Conservation (phyloP, 2,329 filamentous ascomycete genomes). For the Sphaceloma murrayae region DNA sequence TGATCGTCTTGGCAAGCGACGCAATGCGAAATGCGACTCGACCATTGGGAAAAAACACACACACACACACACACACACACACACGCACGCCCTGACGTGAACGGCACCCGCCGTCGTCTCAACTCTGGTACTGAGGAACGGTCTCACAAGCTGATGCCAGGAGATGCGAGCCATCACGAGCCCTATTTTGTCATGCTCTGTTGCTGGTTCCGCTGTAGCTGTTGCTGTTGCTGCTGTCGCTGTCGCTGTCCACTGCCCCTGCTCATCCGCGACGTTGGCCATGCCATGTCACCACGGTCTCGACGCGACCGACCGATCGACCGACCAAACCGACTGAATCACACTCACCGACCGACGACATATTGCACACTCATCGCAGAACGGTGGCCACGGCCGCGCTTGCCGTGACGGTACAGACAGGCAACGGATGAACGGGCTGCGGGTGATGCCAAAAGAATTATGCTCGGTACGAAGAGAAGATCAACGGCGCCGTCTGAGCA, state of each 20-base stretch:
- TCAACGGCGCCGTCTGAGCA: constrained; percentile 4
- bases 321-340: not conserved
- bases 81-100: too few species aligned
- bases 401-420: constrained; percentile 10
- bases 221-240: too few species aligned
- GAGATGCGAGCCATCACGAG: constrained; percentile 6
- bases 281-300: too few species aligned
- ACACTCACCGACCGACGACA: constrained; percentile 8
- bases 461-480: constrained; percentile 4
- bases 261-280: too few species aligned
- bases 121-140: constrained; percentile 10
- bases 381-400: constrained; percentile 8
- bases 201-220: too few species aligned
- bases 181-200: constrained; percentile 10
- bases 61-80: not conserved
- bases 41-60: not conserved
- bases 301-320: too few species aligned
- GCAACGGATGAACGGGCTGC: constrained; percentile 13
- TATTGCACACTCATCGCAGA: not conserved
- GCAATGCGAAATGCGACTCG: constrained; percentile 9
- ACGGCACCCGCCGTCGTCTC: constrained; percentile 6
- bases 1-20: constrained; percentile 4
- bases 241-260: too few species aligned
- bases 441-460: constrained; percentile 6
- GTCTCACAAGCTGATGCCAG: constrained; percentile 8